These are phyloP conservation scores for Emiliania huxleyi DNA, from an alignment of 78 protist genomes.

Conservation along the genomic window DNA sequence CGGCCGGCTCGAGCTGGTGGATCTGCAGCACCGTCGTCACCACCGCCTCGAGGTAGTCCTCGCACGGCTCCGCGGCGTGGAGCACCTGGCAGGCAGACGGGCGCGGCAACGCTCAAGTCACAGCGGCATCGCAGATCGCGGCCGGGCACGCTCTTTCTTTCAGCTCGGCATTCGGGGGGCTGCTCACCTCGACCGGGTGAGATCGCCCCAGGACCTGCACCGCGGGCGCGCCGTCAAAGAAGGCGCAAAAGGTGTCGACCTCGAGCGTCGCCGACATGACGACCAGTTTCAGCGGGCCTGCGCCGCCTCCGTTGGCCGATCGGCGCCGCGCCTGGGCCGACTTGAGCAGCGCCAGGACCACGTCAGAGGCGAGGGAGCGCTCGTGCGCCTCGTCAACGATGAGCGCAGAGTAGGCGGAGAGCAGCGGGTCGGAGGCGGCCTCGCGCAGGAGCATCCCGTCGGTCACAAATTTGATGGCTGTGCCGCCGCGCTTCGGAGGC, in stretches of 20 bases:
- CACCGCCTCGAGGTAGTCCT: slow-evolving; percentile 58
- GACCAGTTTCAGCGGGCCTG: background rate
- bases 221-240: background rate
- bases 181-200: too few species aligned
- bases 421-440: slow-evolving; percentile 59
- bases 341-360: slow-evolving; percentile 78
- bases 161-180: too few species aligned
- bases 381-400: slow-evolving; percentile 92
- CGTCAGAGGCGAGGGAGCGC: slow-evolving; percentile 83
- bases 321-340: background rate
- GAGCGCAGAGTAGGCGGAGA: slow-evolving; percentile 23
- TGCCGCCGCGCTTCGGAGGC: background rate
- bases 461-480: slow-evolving; percentile 71
- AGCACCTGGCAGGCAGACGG: too few species aligned
- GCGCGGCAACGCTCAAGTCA: too few species aligned
- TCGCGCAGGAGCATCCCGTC: slow-evolving; percentile 87
- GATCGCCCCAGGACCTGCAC: too few species aligned
- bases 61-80: background rate
- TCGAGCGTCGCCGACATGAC: slow-evolving; percentile 91
- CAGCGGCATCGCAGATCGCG: too few species aligned
- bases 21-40: slow-evolving; percentile 65
- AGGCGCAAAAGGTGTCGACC: slow-evolving; percentile 56
- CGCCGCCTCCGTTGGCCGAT: background rate
- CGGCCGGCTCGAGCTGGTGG: too few species aligned
- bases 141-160: too few species aligned